Base-by-base conservation (phyloP, 371 early-diverging fungal genomes). In the Mucor velutinosus region DNA sequence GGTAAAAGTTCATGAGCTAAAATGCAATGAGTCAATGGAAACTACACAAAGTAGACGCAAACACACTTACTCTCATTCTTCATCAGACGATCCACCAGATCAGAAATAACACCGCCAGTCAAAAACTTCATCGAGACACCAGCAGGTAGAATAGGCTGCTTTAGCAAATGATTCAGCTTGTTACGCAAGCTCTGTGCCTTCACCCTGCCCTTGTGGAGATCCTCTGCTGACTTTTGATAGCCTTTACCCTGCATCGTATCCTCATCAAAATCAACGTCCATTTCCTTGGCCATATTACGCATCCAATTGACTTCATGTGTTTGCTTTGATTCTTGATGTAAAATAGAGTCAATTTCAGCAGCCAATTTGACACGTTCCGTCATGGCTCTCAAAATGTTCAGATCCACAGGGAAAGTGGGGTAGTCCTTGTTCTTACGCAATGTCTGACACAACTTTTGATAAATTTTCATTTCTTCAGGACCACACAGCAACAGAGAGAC, bases 261-360 rank as follows among this genome's bases (percentile, higher is more conserved):
- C 64, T 94, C 92, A 71, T 92, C 93, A 37, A 93, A 76, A 56
- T 90, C 90, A 47, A 97, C 87, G 57, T 93, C 97, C 82, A 94
- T 84, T 43, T 92, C 94, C 60, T 89, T 87, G 0, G 97, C 97
- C 60, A 90, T 90, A 66, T 94, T 93, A 64, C 87, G 79, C 80
- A 93, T 85, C 97, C 97, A 97, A 65, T 89, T 90, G 17, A 86
- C 83, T 65, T 94, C 92, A 75, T 89, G 87, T 14, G 81, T 75
- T 29, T 77, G 71, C 76, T 95, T 95, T 53, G 89, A 82, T 56
- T 88, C 75, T 66, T 78, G 81, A 79, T 95, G 95, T 72, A 94
- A 90, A 11, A 89, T 79, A 55, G 87, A 78, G 65, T 95, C 95
- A 63, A 97, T 91, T 66, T 93, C 86, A 30, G 83, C 78, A 39